Percentiles rank a stretch among this genome's conserved stretches.
Evolutionary conservation across 179 eudicot genomes (phyloP).

Genomic region (Carnegiea gigantea): DNA sequence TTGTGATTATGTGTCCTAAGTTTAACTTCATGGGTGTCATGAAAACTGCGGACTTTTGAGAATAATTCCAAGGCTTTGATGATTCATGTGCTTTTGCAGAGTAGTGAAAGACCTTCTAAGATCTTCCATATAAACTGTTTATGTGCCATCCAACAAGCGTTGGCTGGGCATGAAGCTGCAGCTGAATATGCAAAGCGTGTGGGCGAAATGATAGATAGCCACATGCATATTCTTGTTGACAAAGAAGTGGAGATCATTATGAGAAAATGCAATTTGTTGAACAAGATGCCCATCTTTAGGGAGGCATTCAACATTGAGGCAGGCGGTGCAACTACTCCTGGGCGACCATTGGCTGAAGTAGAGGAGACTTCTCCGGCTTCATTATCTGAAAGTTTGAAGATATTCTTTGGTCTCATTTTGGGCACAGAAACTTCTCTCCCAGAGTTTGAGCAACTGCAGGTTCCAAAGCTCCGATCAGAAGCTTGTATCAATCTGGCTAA

Average conservation of each 20-base stretch:
- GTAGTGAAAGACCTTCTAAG: conserved; percentile 73
- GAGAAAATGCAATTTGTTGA: conserved; percentile 64
- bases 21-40: neutral
- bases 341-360: conserved; percentile 55
- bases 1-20: neutral
- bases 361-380: conserved; percentile 77
- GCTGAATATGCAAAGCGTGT: conserved; percentile 71
- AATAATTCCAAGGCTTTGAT: neutral
- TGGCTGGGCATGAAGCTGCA: conserved; percentile 71
- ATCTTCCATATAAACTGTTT: conserved; percentile 93
- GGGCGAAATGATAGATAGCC: conserved; percentile 59
- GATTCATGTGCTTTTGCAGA: conserved; percentile 43
- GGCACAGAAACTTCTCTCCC: conserved; percentile 88
- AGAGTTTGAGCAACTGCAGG: conserved; percentile 89
- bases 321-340: conserved; percentile 9
- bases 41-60: neutral
- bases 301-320: conserved; percentile 24
- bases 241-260: conserved; percentile 82
- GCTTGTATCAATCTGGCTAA: conserved; percentile 65
- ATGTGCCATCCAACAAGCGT: conserved; percentile 87
- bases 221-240: conserved; percentile 63
- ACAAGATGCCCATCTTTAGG: conserved; percentile 73
- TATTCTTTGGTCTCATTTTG: conserved; percentile 79
- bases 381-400: conserved; percentile 75
- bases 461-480: conserved; percentile 88